Evolutionary conservation across 805 yeast species (phyloP), one percentile per base, ranked within the genome.

Genomic region (Teunomyces atbi): DNA sequence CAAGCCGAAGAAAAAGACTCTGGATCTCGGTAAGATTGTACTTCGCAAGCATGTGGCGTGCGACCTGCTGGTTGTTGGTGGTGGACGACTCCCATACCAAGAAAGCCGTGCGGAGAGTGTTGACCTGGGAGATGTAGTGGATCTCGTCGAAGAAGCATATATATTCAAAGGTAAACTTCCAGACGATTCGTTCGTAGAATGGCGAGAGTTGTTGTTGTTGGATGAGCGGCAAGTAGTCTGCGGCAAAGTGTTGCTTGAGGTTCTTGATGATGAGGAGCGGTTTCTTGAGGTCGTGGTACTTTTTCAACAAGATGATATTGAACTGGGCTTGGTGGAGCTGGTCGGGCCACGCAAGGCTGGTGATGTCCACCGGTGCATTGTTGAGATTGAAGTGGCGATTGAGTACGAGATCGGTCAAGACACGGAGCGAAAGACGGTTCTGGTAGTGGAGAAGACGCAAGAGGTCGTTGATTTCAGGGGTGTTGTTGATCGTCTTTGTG

Each of bases 91-190:
- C 76, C 74, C 74, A 71, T 16, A 71, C 71, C 42, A 70, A 52
- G 27, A 65, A 58, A 8, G 65, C 52, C n/a, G 66, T 56, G 39
- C 56, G 54, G 30, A 62, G 29, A 10, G 52, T 50, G 43, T 56
- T 45, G 12, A 71, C 48, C 16, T 41, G 30, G 12, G 46, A 42
- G 5, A 71, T 60, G 33, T 54, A 62, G 47, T 60, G 47, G 8
- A 46, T 12, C 50, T 62, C 68, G 18, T 59, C 53, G 30, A 44
- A 51, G 18, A 52, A 50, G 27, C 45, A 52, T 37, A 60, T 48
- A 47, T 66, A 69, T 35, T 69, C 72, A 45, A 68, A 68, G 47
- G 66, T 59, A 50, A 67, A 71, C 47, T 66, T 67, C 77, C 77
- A 71, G 10, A 69, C 59, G 1, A 70, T 66, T 20, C 76, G 48